A percentile compares a stretch with the other conserved stretches of the same genome.
Conservation (phyloP, 257 asterid genomes). For the Solanum peruvianum region DNA sequence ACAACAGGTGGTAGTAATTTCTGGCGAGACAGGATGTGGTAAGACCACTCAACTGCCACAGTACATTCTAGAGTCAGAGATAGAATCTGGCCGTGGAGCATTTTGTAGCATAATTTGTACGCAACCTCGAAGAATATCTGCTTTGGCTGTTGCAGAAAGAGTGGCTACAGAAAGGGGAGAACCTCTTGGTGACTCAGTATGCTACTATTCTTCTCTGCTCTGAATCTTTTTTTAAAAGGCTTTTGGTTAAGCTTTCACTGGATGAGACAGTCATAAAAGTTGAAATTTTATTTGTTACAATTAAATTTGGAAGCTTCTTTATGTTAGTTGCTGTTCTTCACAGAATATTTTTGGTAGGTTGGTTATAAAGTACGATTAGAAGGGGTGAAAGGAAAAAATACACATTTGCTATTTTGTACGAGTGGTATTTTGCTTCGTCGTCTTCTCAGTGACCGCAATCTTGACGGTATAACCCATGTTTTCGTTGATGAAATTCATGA, state of each 20-base stretch:
- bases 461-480: constrained; percentile 81
- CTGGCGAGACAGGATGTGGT: constrained; percentile 99
- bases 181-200: constrained; percentile 92
- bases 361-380: constrained; percentile 97
- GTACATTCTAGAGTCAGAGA: constrained; percentile 82
- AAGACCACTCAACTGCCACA: constrained; percentile 99
- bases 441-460: constrained; percentile 82
- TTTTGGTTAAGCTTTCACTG: not conserved
- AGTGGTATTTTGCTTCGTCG: constrained; percentile 97
- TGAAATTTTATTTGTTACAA: not conserved
- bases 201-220: constrained; percentile 28
- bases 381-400: constrained; percentile 91
- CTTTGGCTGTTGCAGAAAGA: constrained; percentile 92
- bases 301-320: constrained; percentile 10
- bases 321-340: constrained; percentile 21
- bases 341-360: constrained; percentile 46
- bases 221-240: not conserved
- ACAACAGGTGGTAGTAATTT: constrained; percentile 79
- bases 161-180: constrained; percentile 97
- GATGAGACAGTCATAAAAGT: not conserved
- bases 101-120: constrained; percentile 95
- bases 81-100: constrained; percentile 99
- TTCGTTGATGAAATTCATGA: constrained; percentile 98
- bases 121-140: constrained; percentile 97
- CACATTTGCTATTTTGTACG: constrained; percentile 92